A percentile compares a stretch with the other conserved stretches of the same genome.
Conservation (phyloP, 768 basidiomycete genomes). For the Tylopilus rubrobrunneus region DNA sequence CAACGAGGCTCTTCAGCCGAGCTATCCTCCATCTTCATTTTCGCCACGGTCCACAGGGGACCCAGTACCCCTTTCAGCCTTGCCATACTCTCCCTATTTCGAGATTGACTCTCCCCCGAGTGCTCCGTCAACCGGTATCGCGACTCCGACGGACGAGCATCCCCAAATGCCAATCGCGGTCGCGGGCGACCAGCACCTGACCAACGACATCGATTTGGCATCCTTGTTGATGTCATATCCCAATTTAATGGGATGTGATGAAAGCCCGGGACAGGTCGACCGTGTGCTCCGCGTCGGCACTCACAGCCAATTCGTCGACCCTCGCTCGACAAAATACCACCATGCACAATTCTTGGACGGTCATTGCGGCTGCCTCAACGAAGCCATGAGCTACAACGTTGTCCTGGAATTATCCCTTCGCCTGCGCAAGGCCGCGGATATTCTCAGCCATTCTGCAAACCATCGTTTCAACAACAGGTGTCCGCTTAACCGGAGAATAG, state of each 20-base stretch:
- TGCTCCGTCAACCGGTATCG: slow-evolving; percentile 31
- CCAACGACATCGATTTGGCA: slow-evolving; percentile 40
- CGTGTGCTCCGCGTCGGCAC: neutral
- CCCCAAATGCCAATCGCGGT: slow-evolving; percentile 29
- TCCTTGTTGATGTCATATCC: slow-evolving; percentile 39
- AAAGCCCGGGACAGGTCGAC: slow-evolving; percentile 8
- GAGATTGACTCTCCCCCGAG: slow-evolving; percentile 24
- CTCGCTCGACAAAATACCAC: slow-evolving; percentile 14
- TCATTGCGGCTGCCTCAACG: slow-evolving; percentile 58
- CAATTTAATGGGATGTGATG: slow-evolving; percentile 16
- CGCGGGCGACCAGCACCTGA: slow-evolving; percentile 16
- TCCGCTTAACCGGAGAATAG: too few species aligned
- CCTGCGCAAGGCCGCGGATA: too few species aligned
- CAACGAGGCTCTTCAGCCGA: too few species aligned
- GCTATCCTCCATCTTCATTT: too few species aligned
- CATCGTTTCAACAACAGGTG: too few species aligned
- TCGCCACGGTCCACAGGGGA: too few species aligned
- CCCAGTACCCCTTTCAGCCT: too few species aligned
- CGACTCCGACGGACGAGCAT: slow-evolving; percentile 47
- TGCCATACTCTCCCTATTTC: slow-evolving; percentile 6
- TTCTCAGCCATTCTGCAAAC: too few species aligned
- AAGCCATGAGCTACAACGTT: slow-evolving; percentile 50
- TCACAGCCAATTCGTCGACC: slow-evolving; percentile 3
- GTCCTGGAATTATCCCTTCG: slow-evolving; percentile 19
- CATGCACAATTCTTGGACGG: slow-evolving; percentile 21